phyloP scores from a whole-genome alignment of 2,329 filamentous ascomycete genomes.

The Aaosphaeria pasadenensis region DNA sequence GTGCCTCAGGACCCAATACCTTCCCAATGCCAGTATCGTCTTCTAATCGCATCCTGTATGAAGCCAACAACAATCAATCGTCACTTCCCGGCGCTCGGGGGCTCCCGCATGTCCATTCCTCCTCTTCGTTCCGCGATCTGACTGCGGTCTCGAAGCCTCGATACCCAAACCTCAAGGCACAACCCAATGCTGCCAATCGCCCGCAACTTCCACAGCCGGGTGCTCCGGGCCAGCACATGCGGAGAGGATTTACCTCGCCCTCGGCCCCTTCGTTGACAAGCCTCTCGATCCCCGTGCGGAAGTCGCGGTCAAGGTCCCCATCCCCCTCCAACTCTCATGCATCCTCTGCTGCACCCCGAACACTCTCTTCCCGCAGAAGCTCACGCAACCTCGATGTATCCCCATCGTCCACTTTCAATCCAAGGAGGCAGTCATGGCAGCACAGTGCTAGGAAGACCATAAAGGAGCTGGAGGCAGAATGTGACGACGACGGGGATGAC shows the following conservation, averaged over 20 bases:
- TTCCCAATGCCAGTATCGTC: conserved; percentile 42
- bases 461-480: conserved; percentile 71
- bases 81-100: conserved; percentile 10
- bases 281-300: conserved; percentile 28
- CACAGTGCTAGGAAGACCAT: conserved; percentile 63
- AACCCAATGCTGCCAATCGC: conserved; percentile 33
- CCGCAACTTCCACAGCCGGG: conserved; percentile 35
- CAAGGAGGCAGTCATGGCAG: conserved; percentile 60
- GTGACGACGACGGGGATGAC: conserved; percentile 68
- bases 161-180: conserved; percentile 41
- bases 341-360: conserved; percentile 20
- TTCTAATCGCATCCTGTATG: conserved; percentile 29
- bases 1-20: conserved; percentile 32
- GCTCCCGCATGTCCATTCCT: conserved; percentile 12
- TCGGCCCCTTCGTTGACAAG: conserved; percentile 31
- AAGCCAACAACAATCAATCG: conserved; percentile 16
- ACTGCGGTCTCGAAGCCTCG: conserved; percentile 34
- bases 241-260: conserved; percentile 41
- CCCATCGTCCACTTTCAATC: conserved; percentile 28
- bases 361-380: conserved; percentile 28
- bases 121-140: conserved; percentile 35
- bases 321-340: conserved; percentile 30
- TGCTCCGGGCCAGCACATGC: conserved; percentile 36
- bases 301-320: conserved; percentile 30
- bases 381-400: conserved; percentile 30